These are phyloP conservation scores for Tetracladium setigerum DNA, from an alignment of 495 filamentous ascomycete species.

Conservation along the genomic window DNA sequence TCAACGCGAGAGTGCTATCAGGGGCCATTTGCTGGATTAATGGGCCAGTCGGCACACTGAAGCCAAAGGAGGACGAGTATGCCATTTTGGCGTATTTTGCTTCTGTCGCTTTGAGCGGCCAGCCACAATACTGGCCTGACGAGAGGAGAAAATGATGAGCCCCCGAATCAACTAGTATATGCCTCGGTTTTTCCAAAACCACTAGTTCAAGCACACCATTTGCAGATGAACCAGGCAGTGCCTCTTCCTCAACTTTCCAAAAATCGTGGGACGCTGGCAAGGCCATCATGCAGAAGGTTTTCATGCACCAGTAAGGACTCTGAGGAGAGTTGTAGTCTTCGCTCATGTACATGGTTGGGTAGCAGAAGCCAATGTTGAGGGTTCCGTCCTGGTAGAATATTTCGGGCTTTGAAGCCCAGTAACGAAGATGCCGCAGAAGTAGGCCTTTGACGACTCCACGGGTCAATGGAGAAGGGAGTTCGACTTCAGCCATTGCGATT, in stretches of 20 bases:
- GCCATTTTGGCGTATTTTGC: constrained; percentile 60
- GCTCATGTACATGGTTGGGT: constrained; percentile 67
- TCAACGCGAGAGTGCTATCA: constrained; percentile 49
- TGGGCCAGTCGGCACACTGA: constrained; percentile 48
- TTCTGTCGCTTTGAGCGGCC: constrained; percentile 49
- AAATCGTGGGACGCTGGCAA: constrained; percentile 45
- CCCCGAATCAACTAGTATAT: constrained; percentile 31
- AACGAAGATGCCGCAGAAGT: constrained; percentile 65
- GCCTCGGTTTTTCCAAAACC: constrained; percentile 40
- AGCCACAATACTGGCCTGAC: constrained; percentile 49
- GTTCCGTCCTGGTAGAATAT: constrained; percentile 68
- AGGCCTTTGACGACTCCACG: constrained; percentile 79
- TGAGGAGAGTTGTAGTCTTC: constrained; percentile 58
- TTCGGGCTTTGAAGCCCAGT: constrained; percentile 63
- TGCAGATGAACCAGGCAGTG: constrained; percentile 28
- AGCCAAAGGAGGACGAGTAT: constrained; percentile 53
- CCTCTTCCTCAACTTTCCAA: constrained; percentile 44
- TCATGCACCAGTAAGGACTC: constrained; percentile 54
- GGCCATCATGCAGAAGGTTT: constrained; percentile 44
- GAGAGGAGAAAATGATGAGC: constrained; percentile 49
- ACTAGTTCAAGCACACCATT: constrained; percentile 23
- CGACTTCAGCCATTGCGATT: constrained; percentile 60
- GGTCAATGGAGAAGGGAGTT: constrained; percentile 56
- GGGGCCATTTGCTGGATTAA: constrained; percentile 48
- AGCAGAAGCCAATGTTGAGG: constrained; percentile 68